These are phyloP conservation scores for Ophiocordyceps sinensis DNA, from an alignment of 2,329 filamentous ascomycete species.

Conservation along the genomic window DNA sequence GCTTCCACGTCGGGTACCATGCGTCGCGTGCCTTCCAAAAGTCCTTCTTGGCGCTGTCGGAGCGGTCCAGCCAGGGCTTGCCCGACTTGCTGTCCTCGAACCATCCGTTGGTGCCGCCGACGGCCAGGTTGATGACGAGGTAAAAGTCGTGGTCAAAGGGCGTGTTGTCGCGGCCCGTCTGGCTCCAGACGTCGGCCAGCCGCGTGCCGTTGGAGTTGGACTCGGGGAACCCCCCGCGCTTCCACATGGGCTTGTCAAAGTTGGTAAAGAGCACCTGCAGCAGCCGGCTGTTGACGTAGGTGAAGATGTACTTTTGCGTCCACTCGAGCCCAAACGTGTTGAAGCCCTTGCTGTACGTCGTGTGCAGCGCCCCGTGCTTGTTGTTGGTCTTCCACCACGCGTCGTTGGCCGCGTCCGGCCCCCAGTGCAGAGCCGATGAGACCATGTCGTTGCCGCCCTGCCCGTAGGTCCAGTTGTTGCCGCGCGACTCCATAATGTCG, in stretches of 20 bases:
- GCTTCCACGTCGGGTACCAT: conserved; percentile 61
- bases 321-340: conserved; percentile 76
- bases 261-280: conserved; percentile 69
- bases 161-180: conserved; percentile 44
- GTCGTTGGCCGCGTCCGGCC: conserved; percentile 56
- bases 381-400: conserved; percentile 75
- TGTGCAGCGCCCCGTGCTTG: conserved; percentile 61
- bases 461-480: conserved; percentile 64
- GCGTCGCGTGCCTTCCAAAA: conserved; percentile 56
- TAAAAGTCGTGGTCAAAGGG: conserved; percentile 69
- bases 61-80: conserved; percentile 69
- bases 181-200: conserved; percentile 47
- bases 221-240: conserved; percentile 52
- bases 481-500: conserved; percentile 66
- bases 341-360: conserved; percentile 52
- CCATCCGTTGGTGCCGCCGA: conserved; percentile 72
- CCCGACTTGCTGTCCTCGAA: conserved; percentile 56
- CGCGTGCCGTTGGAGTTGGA: conserved; percentile 51
- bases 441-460: conserved; percentile 73
- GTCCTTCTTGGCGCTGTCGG: conserved; percentile 51
- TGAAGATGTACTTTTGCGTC: conserved; percentile 80
- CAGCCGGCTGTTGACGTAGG: conserved; percentile 67
- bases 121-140: conserved; percentile 60
- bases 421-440: conserved; percentile 71
- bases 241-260: conserved; percentile 54